Percentiles rank a stretch among this genome's conserved stretches.
Conservation (phyloP, 352 stramenopile genomes). For the Globisporangium spinosum region DNA sequence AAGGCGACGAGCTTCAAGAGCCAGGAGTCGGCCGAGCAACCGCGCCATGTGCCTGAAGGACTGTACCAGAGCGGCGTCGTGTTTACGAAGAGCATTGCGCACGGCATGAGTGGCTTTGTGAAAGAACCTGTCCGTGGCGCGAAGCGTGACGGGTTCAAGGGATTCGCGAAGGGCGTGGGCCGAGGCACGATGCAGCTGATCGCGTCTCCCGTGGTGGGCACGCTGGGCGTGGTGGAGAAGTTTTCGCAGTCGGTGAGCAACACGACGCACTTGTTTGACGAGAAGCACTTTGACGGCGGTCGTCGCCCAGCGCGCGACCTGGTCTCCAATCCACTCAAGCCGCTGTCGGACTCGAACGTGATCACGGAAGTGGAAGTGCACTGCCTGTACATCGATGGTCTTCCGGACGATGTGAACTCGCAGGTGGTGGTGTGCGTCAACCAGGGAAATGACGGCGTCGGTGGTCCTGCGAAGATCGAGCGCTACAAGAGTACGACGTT, state of each 20-base stretch:
- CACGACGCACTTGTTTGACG: constrained; percentile 84
- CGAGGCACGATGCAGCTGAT: constrained; percentile 76
- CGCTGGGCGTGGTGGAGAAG: constrained; percentile 81
- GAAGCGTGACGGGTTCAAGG: constrained; percentile 69
- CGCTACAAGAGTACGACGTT: constrained; percentile 74
- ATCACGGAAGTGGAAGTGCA: constrained; percentile 85
- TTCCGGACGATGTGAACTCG: constrained; percentile 65
- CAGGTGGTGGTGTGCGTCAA: constrained; percentile 70
- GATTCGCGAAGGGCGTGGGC: constrained; percentile 79
- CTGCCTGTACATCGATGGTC: constrained; percentile 59
- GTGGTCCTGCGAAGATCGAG: constrained; percentile 39
- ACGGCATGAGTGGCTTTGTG: constrained; percentile 78
- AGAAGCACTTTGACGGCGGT: constrained; percentile 72
- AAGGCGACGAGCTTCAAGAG: constrained; percentile 80
- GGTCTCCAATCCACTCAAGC: constrained; percentile 49
- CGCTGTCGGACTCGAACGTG: constrained; percentile 77
- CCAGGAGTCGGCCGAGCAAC: constrained; percentile 65
- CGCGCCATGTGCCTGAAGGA: constrained; percentile 72
- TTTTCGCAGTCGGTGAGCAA: constrained; percentile 79
- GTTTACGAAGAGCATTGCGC: constrained; percentile 71
- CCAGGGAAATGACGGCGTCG: constrained; percentile 33
- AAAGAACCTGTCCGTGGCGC: constrained; percentile 75
- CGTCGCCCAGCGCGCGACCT: constrained; percentile 74
- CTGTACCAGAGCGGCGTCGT: constrained; percentile 73
- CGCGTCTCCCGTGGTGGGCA: constrained; percentile 78